Evolutionary conservation across 192 early-diverging fungal species (phyloP), one percentile per base, ranked within the genome.

Genomic region (Coemansia sp.): DNA sequence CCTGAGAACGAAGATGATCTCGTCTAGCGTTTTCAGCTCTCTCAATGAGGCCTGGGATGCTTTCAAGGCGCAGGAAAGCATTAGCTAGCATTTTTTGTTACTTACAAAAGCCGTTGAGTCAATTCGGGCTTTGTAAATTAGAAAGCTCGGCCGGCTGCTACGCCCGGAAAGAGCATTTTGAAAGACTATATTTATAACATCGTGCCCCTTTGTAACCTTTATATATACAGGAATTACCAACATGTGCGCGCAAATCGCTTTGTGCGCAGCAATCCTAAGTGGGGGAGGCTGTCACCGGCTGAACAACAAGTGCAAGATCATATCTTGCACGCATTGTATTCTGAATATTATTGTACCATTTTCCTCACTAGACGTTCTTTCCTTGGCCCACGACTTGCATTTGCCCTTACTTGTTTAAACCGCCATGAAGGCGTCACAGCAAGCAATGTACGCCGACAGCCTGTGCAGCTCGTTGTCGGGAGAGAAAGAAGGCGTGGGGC

Each of bases 41-140:
- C 76, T 99, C 37, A 99, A 99, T 70, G 86, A 93, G 79, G 95
- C 93, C 7, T 99, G 95, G 95, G 95, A 98, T 63, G 68, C 80
- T 5, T 99, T 98, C 74, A 97, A 94, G 75, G 68, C 63, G 12
- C 87, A 93, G 63, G 94, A 94, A 56, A 83, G 82, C 41, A 58
- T 90, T n/a, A 65, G 21, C 44, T 70, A 63, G 37, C n/a, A n/a
- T 36, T 41, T 35, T 33, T 33, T 60, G 19, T 44, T n/a, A n/a
- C n/a, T n/a, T n/a, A n/a, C n/a, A n/a, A n/a, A n/a, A n/a, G n/a
- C n/a, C n/a, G n/a, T n/a, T n/a, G n/a, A n/a, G n/a, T n/a, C n/a
- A n/a, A n/a, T n/a, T n/a, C n/a, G n/a, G n/a, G n/a, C n/a, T n/a
- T n/a, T n/a, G n/a, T n/a, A n/a, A n/a, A n/a, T n/a, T n/a, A n/a